Percentiles rank a stretch among this genome's conserved stretches.
Evolutionary conservation across 2,329 filamentous ascomycete genomes (phyloP).

Genomic region (Hypoxylon sp.): DNA sequence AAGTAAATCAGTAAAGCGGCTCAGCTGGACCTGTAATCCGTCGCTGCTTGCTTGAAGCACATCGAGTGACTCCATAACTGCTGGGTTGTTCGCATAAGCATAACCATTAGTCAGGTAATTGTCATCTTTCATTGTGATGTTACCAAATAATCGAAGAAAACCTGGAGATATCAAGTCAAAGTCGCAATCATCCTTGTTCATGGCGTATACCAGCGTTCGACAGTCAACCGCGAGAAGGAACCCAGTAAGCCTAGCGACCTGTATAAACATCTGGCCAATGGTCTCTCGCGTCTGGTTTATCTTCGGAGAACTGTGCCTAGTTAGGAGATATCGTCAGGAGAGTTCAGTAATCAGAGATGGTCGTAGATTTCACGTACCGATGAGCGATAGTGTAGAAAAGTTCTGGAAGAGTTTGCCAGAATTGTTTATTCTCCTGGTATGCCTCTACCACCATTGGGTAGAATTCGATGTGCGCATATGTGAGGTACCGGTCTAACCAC

Average conservation of each 20-base stretch:
- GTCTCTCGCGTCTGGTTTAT: constrained; percentile 51
- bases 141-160: constrained; percentile 64
- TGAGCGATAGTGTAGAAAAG: constrained; percentile 61
- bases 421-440: constrained; percentile 60
- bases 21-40: constrained; percentile 61
- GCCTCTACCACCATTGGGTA: constrained; percentile 59
- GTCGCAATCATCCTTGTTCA: constrained; percentile 52
- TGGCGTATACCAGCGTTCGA: constrained; percentile 52
- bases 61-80: constrained; percentile 60
- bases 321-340: constrained; percentile 30
- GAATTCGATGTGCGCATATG: constrained; percentile 57
- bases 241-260: constrained; percentile 66
- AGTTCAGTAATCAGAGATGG: constrained; percentile 5
- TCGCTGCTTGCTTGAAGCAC: constrained; percentile 59
- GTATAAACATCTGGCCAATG: constrained; percentile 55
- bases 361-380: constrained; percentile 57
- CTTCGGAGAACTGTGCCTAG: constrained; percentile 48
- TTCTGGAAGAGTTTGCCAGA: constrained; percentile 69
- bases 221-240: constrained; percentile 68
- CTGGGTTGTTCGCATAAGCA: constrained; percentile 50
- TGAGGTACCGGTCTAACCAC: constrained; percentile 68
- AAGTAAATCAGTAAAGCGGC: constrained; percentile 60
- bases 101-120: constrained; percentile 52
- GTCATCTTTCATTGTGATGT: constrained; percentile 57
- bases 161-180: constrained; percentile 60